phyloP scores from a whole-genome alignment of 1,284 basidiomycete genomes.

The Xerocomus minutiporus region DNA sequence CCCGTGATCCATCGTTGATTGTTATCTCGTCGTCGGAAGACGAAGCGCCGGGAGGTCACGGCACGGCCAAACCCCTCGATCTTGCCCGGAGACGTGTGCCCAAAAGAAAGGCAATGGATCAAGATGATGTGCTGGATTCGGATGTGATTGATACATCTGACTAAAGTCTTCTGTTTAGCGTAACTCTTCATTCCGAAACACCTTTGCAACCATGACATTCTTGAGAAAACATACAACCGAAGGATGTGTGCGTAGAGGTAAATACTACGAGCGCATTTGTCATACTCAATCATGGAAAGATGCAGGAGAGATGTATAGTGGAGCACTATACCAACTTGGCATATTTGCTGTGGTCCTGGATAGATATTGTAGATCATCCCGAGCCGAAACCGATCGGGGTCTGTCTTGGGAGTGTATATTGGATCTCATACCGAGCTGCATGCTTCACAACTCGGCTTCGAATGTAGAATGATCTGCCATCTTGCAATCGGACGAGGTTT shows the following conservation, averaged over 20 bases:
- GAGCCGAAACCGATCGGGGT: no score
- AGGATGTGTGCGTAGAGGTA: not conserved
- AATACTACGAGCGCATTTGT: not conserved
- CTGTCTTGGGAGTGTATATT: no score
- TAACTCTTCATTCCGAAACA: not conserved
- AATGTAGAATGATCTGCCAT: no score
- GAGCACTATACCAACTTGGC: not conserved
- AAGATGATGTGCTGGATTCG: constrained; percentile 20
- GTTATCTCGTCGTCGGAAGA: constrained; percentile 25
- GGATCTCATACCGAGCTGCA: no score
- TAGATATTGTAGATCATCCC: no score
- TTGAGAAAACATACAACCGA: not conserved
- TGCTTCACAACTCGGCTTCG: no score
- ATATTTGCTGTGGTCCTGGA: no score
- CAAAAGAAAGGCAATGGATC: constrained; percentile 6
- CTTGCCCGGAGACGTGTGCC: constrained; percentile 6
- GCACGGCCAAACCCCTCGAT: not conserved
- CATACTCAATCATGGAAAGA: not conserved
- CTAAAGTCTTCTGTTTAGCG: constrained; percentile 6
- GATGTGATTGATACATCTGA: constrained; percentile 33
- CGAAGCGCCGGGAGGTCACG: constrained; percentile 4
- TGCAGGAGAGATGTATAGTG: not conserved
- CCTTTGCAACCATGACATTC: not conserved
- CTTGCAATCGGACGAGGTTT: no score
- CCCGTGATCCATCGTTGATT: constrained; percentile 27